These are phyloP conservation scores for Rosa hybrid DNA, from an alignment of 331 rosid species.

Conservation along the genomic window DNA sequence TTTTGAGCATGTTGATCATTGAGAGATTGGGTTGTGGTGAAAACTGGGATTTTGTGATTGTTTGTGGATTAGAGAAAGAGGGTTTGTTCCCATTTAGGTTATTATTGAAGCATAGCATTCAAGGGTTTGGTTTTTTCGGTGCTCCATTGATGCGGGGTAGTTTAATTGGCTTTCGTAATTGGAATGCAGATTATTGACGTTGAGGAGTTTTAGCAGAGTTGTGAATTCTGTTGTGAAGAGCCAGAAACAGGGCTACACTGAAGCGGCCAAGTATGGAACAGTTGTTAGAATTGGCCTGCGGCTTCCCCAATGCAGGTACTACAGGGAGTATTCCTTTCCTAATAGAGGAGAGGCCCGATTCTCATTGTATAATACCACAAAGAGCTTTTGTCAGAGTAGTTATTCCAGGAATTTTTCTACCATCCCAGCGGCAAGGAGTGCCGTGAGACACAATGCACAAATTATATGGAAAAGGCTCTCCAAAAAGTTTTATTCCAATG, in stretches of 20 bases:
- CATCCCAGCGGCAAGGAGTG: not conserved
- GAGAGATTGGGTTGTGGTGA: not conserved
- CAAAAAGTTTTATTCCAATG: slow-evolving; percentile 46
- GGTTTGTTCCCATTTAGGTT: not conserved
- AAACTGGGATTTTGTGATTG: not conserved
- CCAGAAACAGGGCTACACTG: slow-evolving; percentile 41
- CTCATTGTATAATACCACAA: slow-evolving; percentile 40
- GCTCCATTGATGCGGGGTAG: no score
- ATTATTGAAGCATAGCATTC: not conserved
- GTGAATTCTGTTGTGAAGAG: slow-evolving; percentile 40
- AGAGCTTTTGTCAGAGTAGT: slow-evolving; percentile 28
- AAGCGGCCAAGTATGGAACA: slow-evolving; percentile 51
- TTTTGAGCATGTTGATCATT: not conserved
- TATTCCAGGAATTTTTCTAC: slow-evolving; percentile 33
- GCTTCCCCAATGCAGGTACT: slow-evolving; percentile 48
- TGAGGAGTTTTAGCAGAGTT: slow-evolving; percentile 50
- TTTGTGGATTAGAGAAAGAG: not conserved
- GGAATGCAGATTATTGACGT: slow-evolving; percentile 73
- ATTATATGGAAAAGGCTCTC: slow-evolving; percentile 36
- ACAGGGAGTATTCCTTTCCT: slow-evolving; percentile 41
- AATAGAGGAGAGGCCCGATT: slow-evolving; percentile 40
- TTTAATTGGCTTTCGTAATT: slow-evolving; percentile 26
- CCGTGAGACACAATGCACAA: not conserved
- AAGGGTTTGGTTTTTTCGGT: not conserved
- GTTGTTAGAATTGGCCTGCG: slow-evolving; percentile 43